These are phyloP conservation scores for Solanum paucissectum DNA, from an alignment of 257 asterid genomes.

Conservation along the genomic window DNA sequence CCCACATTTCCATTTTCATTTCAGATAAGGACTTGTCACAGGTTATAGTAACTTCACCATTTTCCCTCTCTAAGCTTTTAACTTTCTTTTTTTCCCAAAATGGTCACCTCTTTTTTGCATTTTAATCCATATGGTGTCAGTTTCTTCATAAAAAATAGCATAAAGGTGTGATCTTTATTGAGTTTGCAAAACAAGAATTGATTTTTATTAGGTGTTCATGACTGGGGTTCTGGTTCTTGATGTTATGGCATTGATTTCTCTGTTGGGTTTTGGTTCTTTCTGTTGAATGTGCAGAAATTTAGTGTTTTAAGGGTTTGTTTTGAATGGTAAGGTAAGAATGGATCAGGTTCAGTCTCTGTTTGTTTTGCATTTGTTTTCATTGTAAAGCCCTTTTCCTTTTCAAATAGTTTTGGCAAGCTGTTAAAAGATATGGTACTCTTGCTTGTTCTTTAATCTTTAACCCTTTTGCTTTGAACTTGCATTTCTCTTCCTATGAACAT, in stretches of 20 bases:
- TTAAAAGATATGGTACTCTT: constrained; percentile 4
- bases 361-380: constrained; percentile 15
- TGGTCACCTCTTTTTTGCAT: background rate
- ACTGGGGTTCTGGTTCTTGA: background rate
- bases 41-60: background rate
- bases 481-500: background rate
- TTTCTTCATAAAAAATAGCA: background rate
- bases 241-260: constrained; percentile 2
- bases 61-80: background rate
- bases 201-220: background rate
- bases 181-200: background rate
- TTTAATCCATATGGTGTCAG: background rate
- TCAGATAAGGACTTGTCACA: constrained; percentile 4
- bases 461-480: background rate
- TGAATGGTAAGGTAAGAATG: constrained; percentile 18
- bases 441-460: background rate
- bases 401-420: constrained; percentile 14
- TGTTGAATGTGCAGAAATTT: background rate
- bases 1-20: background rate
- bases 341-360: constrained; percentile 20
- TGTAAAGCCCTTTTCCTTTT: constrained; percentile 19
- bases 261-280: background rate
- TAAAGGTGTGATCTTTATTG: background rate
- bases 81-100: background rate
- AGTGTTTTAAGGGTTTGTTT: constrained; percentile 8